Percentiles rank a stretch among this genome's conserved stretches.
Conservation (phyloP, 2,329 filamentous ascomycete species). For the Neonectria ditissima region DNA sequence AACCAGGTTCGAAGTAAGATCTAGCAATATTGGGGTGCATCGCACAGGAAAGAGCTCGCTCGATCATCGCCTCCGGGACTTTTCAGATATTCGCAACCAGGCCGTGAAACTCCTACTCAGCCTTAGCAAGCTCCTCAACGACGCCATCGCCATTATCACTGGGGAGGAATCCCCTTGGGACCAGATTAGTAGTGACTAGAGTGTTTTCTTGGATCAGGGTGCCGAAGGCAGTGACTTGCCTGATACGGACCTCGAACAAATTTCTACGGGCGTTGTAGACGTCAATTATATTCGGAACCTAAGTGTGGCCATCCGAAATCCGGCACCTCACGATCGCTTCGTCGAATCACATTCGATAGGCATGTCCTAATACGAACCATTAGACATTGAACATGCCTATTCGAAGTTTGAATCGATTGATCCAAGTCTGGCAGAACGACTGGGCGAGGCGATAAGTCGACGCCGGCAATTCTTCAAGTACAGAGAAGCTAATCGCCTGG, state of each 20-base stretch:
- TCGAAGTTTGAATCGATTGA: not conserved
- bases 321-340: conserved; percentile 25
- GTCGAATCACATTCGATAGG: accelerated
- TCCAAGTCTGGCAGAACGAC: accelerated
- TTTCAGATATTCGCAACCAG: conserved; percentile 12
- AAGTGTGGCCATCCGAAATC: conserved; percentile 11
- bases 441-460: conserved; percentile 1
- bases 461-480: conserved; percentile 30
- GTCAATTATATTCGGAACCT: conserved; percentile 15
- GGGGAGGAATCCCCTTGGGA: conserved; percentile 6
- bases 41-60: conserved; percentile 11
- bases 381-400: conserved; percentile 18
- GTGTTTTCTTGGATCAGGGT: not conserved
- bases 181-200: not conserved
- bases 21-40: conserved; percentile 18
- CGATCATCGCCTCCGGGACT: conserved; percentile 23
- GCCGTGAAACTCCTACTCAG: not conserved
- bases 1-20: conserved; percentile 31
- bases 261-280: not conserved
- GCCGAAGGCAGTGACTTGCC: not conserved
- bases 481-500: not conserved
- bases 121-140: not conserved
- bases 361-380: conserved; percentile 2
- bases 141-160: not conserved
- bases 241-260: not conserved